Evolutionary conservation across 2,329 filamentous ascomycete species (phyloP).

Genomic region (Pyrenochaeta sp.): DNA sequence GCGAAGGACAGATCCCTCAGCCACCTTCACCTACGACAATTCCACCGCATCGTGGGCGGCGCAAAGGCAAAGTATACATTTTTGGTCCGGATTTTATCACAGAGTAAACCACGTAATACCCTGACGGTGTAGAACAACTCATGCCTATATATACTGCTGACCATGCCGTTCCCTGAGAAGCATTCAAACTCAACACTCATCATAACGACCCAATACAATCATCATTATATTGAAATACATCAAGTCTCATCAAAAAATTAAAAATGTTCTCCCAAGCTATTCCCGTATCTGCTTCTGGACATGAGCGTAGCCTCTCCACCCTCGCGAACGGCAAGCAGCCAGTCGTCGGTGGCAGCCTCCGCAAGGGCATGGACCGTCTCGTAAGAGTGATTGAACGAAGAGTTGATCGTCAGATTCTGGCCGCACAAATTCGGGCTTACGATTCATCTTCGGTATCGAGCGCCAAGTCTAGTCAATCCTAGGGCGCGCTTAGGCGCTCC

Average conservation of each 20-base stretch:
- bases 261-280: slow-evolving; percentile 2
- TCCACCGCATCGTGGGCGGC: background rate
- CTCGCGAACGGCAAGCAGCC: background rate
- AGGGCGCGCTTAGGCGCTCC: background rate
- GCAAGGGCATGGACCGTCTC: slow-evolving; percentile 13
- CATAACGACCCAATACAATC: background rate
- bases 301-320: background rate
- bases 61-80: background rate
- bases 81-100: background rate
- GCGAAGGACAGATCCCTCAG: background rate
- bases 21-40: background rate
- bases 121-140: background rate
- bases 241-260: background rate
- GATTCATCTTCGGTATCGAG: background rate
- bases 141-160: background rate
- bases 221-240: too few relatives aligned
- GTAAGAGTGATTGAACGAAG: slow-evolving; percentile 13
- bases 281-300: background rate
- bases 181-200: background rate
- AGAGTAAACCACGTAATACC: background rate
- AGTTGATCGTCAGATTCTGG: slow-evolving; percentile 20
- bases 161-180: background rate
- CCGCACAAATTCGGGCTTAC: slow-evolving; percentile 17
- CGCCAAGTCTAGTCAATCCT: slow-evolving; percentile 6
- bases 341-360: slow-evolving; percentile 6